Evolutionary conservation across 2,329 filamentous ascomycete genomes (phyloP), one percentile per base, ranked within the genome.

Genomic region (Neonectria coccinea): DNA sequence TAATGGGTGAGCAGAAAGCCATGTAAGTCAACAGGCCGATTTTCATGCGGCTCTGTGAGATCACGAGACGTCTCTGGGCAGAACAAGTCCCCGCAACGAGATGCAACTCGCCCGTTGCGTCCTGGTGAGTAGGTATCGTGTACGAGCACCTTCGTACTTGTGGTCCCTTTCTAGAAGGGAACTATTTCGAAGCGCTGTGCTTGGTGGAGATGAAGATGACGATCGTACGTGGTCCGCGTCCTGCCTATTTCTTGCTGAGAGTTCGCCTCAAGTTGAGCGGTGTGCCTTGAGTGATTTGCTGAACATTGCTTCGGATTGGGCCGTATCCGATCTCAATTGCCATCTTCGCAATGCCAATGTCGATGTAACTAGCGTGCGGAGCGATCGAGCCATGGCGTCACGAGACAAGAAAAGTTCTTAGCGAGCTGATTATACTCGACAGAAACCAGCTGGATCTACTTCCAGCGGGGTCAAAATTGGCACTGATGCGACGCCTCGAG

Each of bases 171-270:
- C 47, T 7, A 25, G 48, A 29, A 12, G 48, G 57, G 29, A 57
- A 45, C 44, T 56, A 60, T 56, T 25, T 25, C 41, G 18, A 61
- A 52, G 31, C 12, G 7, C 50, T 44, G 66, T 59, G 58, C 20
- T 55, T 39, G 61, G 59, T 71, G 69, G 71, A 61, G 59, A 59
- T 67, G 44, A 27, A 62, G 57, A 57, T 66, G 51, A 31, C 56
- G 42, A 68, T 51, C 44, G 52, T 67, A 70, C 51, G 66, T 62
- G 60, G 16, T 20, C 18, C 14, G 41, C 42, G 27, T 54, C 57
- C 57, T 27, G 10, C 20, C 31, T 42, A 48, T 48, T 54, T 22
- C 22, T 48, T 48, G n/a, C 22, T 33, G 31, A 62, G 36, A 54
- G 44, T 52, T 58, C 53, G 42, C 47, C 62, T 64, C 42, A 16